These are phyloP conservation scores for Mollisiaceae sp. DNA, from an alignment of 2,329 filamentous ascomycete species.

Conservation along the genomic window DNA sequence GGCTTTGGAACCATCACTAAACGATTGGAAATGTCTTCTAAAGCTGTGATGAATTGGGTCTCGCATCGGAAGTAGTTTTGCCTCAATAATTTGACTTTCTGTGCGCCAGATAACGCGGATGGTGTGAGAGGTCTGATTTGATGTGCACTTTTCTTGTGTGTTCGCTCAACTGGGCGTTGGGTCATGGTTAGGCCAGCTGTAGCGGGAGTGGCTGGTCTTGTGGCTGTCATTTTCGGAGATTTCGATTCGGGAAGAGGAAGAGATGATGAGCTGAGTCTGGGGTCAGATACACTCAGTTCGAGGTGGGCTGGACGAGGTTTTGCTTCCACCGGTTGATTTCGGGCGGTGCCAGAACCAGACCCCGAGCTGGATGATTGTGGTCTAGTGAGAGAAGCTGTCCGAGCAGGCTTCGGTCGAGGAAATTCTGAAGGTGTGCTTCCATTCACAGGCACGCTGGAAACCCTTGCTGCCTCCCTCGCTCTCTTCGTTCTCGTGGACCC, in stretches of 20 bases:
- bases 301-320: slow-evolving; percentile 39
- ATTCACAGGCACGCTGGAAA: slow-evolving; percentile 42
- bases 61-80: slow-evolving; percentile 85
- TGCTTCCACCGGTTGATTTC: slow-evolving; percentile 32
- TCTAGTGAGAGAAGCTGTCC: slow-evolving; percentile 35
- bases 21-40: slow-evolving; percentile 86
- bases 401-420: slow-evolving; percentile 32
- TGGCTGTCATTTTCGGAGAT: slow-evolving; percentile 54
- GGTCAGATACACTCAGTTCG: slow-evolving; percentile 52
- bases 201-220: slow-evolving; percentile 62
- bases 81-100: slow-evolving; percentile 74
- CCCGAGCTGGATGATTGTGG: slow-evolving; percentile 29
- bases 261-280: slow-evolving; percentile 70
- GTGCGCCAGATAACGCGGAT: slow-evolving; percentile 64
- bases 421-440: slow-evolving; percentile 41
- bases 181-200: slow-evolving; percentile 56
- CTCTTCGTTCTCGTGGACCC: slow-evolving; percentile 49
- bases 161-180: slow-evolving; percentile 53
- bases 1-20: slow-evolving; percentile 82
- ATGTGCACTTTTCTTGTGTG: slow-evolving; percentile 62
- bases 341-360: slow-evolving; percentile 26
- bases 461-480: slow-evolving; percentile 50
- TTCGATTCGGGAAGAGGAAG: slow-evolving; percentile 66
- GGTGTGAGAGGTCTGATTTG: slow-evolving; percentile 62
- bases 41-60: slow-evolving; percentile 78